These are phyloP conservation scores for Schoenoplectus tabernaemontani DNA, from an alignment of 202 grass and related monocot species.

Conservation along the genomic window DNA sequence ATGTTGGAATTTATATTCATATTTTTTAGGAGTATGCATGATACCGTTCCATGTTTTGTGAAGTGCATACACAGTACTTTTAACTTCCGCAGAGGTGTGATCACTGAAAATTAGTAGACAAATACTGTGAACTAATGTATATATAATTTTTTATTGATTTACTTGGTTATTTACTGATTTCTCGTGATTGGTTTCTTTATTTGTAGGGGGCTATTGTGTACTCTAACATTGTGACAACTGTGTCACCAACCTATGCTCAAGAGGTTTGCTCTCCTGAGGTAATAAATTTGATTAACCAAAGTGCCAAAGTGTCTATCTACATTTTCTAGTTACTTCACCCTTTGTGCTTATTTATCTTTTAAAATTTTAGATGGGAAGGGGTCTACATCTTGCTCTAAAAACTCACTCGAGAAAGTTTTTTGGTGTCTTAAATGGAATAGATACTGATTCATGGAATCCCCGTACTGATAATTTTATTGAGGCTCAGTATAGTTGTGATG, in stretches of 20 bases:
- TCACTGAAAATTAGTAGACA: slow-evolving; percentile 12
- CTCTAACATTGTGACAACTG: slow-evolving; percentile 96
- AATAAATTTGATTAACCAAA: slow-evolving; percentile 24
- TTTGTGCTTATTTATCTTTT: slow-evolving; percentile 20
- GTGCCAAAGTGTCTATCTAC: background rate
- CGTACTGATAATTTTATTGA: slow-evolving; percentile 60
- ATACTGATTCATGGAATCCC: slow-evolving; percentile 93
- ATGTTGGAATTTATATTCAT: no score
- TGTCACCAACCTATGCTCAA: slow-evolving; percentile 93
- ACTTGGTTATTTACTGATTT: slow-evolving; percentile 23
- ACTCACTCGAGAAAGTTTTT: slow-evolving; percentile 83
- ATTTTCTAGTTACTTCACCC: background rate
- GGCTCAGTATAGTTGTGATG: slow-evolving; percentile 58
- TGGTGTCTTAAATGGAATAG: slow-evolving; percentile 92
- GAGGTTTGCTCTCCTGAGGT: slow-evolving; percentile 78
- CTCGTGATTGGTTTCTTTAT: slow-evolving; percentile 18
- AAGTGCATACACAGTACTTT: background rate
- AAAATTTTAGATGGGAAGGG: slow-evolving; percentile 56
- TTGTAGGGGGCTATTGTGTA: slow-evolving; percentile 87
- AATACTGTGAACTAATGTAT: slow-evolving; percentile 14
- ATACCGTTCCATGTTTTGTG: background rate
- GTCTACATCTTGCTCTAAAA: slow-evolving; percentile 82
- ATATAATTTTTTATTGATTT: background rate
- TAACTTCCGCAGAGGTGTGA: background rate
- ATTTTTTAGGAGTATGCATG: no score